A percentile compares a stretch with the other conserved stretches of the same genome.
Evolutionary conservation across 441 rosid genomes (phyloP).

Genomic region (Daphne laureola): DNA sequence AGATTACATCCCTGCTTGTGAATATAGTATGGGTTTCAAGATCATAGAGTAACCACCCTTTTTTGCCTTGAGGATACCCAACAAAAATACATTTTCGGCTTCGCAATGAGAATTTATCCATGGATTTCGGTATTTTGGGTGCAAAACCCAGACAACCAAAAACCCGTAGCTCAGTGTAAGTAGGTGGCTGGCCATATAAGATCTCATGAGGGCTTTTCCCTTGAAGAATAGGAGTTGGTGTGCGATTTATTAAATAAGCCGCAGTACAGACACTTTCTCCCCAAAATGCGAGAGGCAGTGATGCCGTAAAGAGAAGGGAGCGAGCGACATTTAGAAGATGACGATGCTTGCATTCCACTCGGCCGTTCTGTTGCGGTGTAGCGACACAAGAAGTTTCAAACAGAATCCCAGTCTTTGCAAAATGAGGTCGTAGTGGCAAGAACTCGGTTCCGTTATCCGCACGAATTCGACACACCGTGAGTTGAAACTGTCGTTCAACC

Average conservation of each 20-base stretch:
- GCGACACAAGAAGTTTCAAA: background rate
- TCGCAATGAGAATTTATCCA: too few relatives aligned
- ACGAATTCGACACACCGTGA: background rate
- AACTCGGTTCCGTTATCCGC: background rate
- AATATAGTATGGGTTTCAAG: too few relatives aligned
- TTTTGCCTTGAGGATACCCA: background rate
- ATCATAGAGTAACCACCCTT: too few relatives aligned
- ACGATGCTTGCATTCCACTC: background rate
- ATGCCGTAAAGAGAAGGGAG: conserved; percentile 2
- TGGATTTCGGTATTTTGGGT: background rate
- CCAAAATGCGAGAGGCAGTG: conserved; percentile 4
- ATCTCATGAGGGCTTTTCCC: background rate
- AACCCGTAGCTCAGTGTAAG: background rate
- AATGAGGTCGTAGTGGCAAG: too few relatives aligned
- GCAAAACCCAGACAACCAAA: background rate
- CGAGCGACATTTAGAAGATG: background rate
- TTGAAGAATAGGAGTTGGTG: too few relatives aligned
- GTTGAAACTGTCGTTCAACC: background rate
- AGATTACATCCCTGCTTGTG: too few relatives aligned
- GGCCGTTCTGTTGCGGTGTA: conserved; percentile 3
- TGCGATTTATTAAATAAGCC: background rate
- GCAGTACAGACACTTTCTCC: conserved; percentile 1
- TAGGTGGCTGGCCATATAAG: background rate
- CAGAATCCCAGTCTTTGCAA: too few relatives aligned
- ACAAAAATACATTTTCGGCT: background rate